Percentiles rank a stretch among this genome's conserved stretches.
Conservation (phyloP, 148 eudicot genomes). For the Heliamphora exappendiculata region DNA sequence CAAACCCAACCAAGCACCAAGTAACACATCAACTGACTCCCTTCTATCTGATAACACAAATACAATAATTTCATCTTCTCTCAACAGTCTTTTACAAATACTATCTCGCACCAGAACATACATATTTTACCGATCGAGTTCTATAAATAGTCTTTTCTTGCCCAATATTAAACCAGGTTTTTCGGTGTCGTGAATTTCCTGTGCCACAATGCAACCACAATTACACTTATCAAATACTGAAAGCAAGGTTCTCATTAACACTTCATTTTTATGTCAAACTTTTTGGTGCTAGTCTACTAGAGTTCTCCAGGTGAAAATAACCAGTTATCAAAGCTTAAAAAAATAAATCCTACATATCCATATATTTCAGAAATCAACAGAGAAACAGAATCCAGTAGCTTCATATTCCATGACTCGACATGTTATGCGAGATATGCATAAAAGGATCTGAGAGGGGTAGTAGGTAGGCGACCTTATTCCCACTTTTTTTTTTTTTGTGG, state of each 20-base stretch:
- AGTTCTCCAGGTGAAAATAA: neutral
- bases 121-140: neutral
- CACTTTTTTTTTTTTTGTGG: too few relatives aligned
- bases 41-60: too few relatives aligned
- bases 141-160: neutral
- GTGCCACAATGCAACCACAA: neutral
- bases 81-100: neutral
- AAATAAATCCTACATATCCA: too few relatives aligned
- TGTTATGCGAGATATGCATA: neutral
- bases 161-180: neutral
- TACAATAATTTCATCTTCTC: neutral
- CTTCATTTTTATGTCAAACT: neutral
- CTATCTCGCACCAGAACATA: neutral
- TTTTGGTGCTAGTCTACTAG: neutral
- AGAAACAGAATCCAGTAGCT: neutral
- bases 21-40: neutral
- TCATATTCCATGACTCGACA: neutral
- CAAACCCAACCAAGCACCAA: neutral
- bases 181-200: neutral
- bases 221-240: too few relatives aligned
- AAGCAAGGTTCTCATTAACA: neutral
- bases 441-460: too few relatives aligned
- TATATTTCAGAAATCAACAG: neutral
- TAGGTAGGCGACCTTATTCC: too few relatives aligned
- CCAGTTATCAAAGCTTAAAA: neutral